Evolutionary conservation across 805 yeast species (phyloP).

Genomic region (Wickerhamiella lipophila): DNA sequence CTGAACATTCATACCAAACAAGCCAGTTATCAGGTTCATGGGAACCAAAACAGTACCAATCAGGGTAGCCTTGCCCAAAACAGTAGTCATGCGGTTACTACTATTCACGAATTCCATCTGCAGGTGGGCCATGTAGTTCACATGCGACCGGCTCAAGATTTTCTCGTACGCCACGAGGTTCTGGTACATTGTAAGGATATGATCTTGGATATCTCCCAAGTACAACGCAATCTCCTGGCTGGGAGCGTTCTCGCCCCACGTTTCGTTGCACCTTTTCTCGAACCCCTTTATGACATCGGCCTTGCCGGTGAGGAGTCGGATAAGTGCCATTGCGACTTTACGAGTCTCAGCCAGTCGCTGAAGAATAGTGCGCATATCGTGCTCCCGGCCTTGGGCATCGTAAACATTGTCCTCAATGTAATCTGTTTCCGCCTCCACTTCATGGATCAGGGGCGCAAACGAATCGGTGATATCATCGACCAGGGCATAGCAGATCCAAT

Average conservation of each 20-base stretch:
- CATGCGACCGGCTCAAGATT: conserved; percentile 81
- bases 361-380: conserved; percentile 37
- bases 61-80: conserved; percentile 78
- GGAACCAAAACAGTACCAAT: conserved; percentile 87
- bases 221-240: conserved; percentile 85
- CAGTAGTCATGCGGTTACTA: conserved; percentile 71
- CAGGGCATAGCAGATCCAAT: conserved; percentile 55
- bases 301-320: conserved; percentile 81
- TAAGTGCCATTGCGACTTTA: conserved; percentile 80
- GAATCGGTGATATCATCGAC: conserved; percentile 55
- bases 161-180: conserved; percentile 81
- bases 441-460: conserved; percentile 48
- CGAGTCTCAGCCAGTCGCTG: conserved; percentile 79
- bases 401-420: conserved; percentile 72
- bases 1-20: conserved; percentile 89
- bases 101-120: conserved; percentile 87
- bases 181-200: conserved; percentile 90
- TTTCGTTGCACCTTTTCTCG: conserved; percentile 87
- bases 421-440: conserved; percentile 50
- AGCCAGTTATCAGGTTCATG: conserved; percentile 75
- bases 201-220: conserved; percentile 93
- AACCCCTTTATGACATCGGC: conserved; percentile 95
- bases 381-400: conserved; percentile 40
- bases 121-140: conserved; percentile 83
- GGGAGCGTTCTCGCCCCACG: conserved; percentile 40